Evolutionary conservation across 176 grass and related monocot species (phyloP), one percentile per base, ranked within the genome.

Genomic region (Panicum miliaceum): DNA sequence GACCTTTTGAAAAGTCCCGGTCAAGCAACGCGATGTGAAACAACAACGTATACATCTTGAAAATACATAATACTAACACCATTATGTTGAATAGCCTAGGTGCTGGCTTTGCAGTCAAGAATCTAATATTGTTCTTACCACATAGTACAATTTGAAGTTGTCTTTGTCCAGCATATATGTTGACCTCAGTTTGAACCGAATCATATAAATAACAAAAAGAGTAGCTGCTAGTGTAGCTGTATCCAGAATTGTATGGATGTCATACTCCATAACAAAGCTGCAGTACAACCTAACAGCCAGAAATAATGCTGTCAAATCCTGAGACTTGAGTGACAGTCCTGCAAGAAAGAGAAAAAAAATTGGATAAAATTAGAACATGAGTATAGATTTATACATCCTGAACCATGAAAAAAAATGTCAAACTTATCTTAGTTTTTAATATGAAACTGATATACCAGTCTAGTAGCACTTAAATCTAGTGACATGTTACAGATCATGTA

Each of bases 191-290:
- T 87, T 99, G 88, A 99, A 96, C 16, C 93, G 96, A 29, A 99
- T 99, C 96, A 99, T 99, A 71, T 92, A 99, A 75, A 99, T 92
- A 64, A 99, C 96, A 89, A 94, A 99, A 53, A 99, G 81, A 66
- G 96, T 99, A 79, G 96, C 89, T 78, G 48, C 88, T 83, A 99
- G 86, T 45, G 96, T 99, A 79, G 93, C 93, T 75, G 85, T 82
- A 85, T 99, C 96, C 53, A 99, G 91, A 78, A 99, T 50, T 25
- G 96, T 99, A 86, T 99, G 96, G 74, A 99, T 99, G 87, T 99
- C 96, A 89, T 96, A 99, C 82, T 99, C 96, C 96, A 99, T 99
- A 62, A 96, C 96, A 76, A 99, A 87, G 78, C 96, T 99, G 68
- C 96, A 99, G 75, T 99, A 99, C 35, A 99, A 75, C 87, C 96